These are phyloP conservation scores for Aspergillus fumigatus DNA, from an alignment of 2,329 filamentous ascomycete genomes.

Conservation along the genomic window DNA sequence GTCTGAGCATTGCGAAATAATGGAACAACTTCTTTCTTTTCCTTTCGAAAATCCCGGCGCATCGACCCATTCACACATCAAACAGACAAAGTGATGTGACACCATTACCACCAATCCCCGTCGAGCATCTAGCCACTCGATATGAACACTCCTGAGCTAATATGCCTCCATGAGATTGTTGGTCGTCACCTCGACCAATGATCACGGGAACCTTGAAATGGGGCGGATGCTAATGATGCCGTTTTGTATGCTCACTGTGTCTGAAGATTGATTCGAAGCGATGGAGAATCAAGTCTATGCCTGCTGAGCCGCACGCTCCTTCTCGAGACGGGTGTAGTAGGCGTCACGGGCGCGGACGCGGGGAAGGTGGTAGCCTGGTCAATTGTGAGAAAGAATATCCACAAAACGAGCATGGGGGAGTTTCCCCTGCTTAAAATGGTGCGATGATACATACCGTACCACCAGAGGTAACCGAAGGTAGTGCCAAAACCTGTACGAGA, in stretches of 20 bases:
- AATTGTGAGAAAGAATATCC: neutral
- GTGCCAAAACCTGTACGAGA: slow-evolving; percentile 53
- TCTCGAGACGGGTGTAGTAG: slow-evolving; percentile 61
- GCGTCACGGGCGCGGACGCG: slow-evolving; percentile 59
- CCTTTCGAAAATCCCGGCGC: neutral
- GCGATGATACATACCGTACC: slow-evolving; percentile 54
- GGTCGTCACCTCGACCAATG: neutral
- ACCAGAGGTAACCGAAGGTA: slow-evolving; percentile 61
- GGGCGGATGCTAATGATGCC: neutral
- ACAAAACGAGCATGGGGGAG: neutral
- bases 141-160: neutral
- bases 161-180: neutral
- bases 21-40: slow-evolving; percentile 11
- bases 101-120: neutral
- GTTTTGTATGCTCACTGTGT: slow-evolving; percentile 2
- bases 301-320: slow-evolving; percentile 49
- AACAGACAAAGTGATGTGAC: neutral
- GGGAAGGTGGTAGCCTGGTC: slow-evolving; percentile 59
- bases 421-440: neutral
- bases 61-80: slow-evolving; percentile 9
- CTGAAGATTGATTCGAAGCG: neutral
- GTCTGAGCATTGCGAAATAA: slow-evolving; percentile 11
- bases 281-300: slow-evolving; percentile 20
- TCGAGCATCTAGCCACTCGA: neutral
- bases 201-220: neutral